These are phyloP conservation scores for Naganishia sp. DNA, from an alignment of 1,284 basidiomycete genomes.

Conservation along the genomic window DNA sequence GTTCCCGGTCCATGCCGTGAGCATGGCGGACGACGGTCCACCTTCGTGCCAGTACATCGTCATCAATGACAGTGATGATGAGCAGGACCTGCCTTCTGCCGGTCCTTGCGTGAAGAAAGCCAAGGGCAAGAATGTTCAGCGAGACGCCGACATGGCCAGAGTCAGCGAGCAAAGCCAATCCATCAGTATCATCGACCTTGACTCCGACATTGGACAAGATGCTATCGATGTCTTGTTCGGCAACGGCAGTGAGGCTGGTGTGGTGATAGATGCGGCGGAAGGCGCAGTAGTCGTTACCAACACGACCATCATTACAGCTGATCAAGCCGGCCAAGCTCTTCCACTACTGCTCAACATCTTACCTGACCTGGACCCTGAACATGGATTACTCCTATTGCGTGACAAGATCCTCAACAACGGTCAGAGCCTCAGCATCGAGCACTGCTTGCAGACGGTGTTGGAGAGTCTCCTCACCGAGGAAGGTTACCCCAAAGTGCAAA, in stretches of 20 bases:
- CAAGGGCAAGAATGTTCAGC: slow-evolving; percentile 4
- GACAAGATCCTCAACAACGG: slow-evolving; percentile 5
- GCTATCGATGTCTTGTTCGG: slow-evolving; percentile 19
- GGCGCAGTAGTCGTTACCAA: slow-evolving; percentile 12
- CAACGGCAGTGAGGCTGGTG: background rate
- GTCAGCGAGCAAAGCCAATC: slow-evolving; percentile 16
- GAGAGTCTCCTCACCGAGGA: slow-evolving; percentile 27
- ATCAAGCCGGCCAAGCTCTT: slow-evolving; percentile 37
- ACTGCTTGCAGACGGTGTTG: slow-evolving; percentile 36
- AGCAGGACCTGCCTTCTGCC: slow-evolving; percentile 11
- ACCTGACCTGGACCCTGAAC: slow-evolving; percentile 41
- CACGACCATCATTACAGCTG: slow-evolving; percentile 21
- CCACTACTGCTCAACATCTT: slow-evolving; percentile 45
- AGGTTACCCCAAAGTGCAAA: slow-evolving; percentile 41
- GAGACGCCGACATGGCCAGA: background rate
- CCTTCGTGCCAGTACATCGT: slow-evolving; percentile 29
- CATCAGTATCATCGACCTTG: slow-evolving; percentile 25
- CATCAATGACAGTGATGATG: slow-evolving; percentile 38
- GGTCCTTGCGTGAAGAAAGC: background rate
- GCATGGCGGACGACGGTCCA: slow-evolving; percentile 5
- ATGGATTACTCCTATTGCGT: slow-evolving; percentile 13
- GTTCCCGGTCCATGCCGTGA: background rate
- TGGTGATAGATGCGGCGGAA: slow-evolving; percentile 2
- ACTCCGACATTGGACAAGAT: slow-evolving; percentile 5
- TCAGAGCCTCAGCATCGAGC: slow-evolving; percentile 20